Conservation (phyloP, 495 filamentous ascomycete genomes). For the Penicillium roqueforti region DNA sequence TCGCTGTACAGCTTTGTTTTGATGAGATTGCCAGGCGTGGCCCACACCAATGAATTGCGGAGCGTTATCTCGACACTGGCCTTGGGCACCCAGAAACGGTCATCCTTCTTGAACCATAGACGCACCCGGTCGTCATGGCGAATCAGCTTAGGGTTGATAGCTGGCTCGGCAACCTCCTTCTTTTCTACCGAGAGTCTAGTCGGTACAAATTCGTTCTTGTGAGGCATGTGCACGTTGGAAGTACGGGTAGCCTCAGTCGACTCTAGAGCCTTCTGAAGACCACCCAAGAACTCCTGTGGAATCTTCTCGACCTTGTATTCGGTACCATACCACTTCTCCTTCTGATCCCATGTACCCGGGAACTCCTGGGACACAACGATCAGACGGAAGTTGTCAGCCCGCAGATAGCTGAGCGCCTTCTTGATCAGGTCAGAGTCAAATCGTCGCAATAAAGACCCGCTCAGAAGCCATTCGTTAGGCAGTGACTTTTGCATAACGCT, state of each 20-base stretch:
- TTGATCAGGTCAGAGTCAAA: constrained; percentile 75
- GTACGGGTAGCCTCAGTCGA: constrained; percentile 56
- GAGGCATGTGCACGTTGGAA: constrained; percentile 76
- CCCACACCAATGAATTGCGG: constrained; percentile 70
- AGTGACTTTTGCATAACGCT: constrained; percentile 85
- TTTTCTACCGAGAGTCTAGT: constrained; percentile 92
- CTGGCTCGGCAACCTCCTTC: constrained; percentile 73
- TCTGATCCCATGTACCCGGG: constrained; percentile 79
- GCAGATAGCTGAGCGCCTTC: constrained; percentile 67
- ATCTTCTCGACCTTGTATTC: constrained; percentile 87
- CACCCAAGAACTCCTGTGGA: constrained; percentile 64
- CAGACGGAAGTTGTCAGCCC: constrained; percentile 86
- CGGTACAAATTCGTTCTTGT: constrained; percentile 94
- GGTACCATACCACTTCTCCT: constrained; percentile 97
- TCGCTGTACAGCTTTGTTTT: constrained; percentile 81
- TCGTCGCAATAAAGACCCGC: constrained; percentile 66
- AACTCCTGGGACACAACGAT: constrained; percentile 75
- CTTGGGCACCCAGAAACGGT: constrained; percentile 98
- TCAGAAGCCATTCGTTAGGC: constrained; percentile 82
- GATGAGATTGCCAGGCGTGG: constrained; percentile 71
- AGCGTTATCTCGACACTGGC: constrained; percentile 77
- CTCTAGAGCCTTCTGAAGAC: constrained; percentile 60
- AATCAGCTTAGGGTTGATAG: constrained; percentile 75
- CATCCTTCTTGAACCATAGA: constrained; percentile 99
- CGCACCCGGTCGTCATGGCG: constrained; percentile 78